Conservation (phyloP, 352 stramenopile genomes). For the Nothophytophthora sp. region DNA sequence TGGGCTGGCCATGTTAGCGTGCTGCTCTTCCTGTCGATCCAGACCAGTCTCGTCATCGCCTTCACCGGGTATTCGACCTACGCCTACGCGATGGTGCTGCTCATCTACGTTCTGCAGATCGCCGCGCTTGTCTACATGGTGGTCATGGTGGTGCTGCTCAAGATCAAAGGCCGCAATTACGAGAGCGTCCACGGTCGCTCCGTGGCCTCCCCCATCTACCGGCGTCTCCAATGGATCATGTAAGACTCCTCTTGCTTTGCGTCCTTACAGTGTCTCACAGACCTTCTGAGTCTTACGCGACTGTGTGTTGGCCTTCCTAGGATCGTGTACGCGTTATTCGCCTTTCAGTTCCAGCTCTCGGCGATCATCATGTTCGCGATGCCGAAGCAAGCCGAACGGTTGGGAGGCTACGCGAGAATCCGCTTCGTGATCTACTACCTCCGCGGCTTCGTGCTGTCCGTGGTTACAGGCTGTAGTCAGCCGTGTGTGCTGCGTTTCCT, state of each 20-base stretch:
- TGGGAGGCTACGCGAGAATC: slow-evolving; percentile 25
- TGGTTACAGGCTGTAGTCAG: slow-evolving; percentile 46
- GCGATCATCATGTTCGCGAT: slow-evolving; percentile 41
- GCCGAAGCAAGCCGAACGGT: slow-evolving; percentile 5
- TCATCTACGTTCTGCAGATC: slow-evolving; percentile 29
- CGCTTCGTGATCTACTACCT: slow-evolving; percentile 45
- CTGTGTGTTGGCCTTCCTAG: too few relatives aligned
- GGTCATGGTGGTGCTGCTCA: slow-evolving; percentile 24
- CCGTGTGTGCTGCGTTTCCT: slow-evolving; percentile 37
- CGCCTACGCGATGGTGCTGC: slow-evolving; percentile 28
- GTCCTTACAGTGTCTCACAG: too few relatives aligned
- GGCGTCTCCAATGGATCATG: slow-evolving; percentile 51
- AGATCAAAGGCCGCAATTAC: slow-evolving; percentile 37
- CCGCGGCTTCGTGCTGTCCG: slow-evolving; percentile 37
- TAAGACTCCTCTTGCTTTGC: slow-evolving; percentile 7
- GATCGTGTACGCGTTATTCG: slow-evolving; percentile 45
- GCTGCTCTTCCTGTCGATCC: slow-evolving; percentile 12
- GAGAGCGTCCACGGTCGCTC: slow-evolving; percentile 48
- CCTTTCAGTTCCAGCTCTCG: slow-evolving; percentile 51
- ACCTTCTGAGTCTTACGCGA: too few relatives aligned
- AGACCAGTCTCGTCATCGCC: slow-evolving; percentile 19
- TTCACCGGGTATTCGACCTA: slow-evolving; percentile 31
- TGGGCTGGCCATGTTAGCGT: slow-evolving; percentile 22
- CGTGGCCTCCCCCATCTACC: slow-evolving; percentile 45
- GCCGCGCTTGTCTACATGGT: slow-evolving; percentile 33